Base-by-base conservation (phyloP, 768 basidiomycete species). In the Lentinula edodes region DNA sequence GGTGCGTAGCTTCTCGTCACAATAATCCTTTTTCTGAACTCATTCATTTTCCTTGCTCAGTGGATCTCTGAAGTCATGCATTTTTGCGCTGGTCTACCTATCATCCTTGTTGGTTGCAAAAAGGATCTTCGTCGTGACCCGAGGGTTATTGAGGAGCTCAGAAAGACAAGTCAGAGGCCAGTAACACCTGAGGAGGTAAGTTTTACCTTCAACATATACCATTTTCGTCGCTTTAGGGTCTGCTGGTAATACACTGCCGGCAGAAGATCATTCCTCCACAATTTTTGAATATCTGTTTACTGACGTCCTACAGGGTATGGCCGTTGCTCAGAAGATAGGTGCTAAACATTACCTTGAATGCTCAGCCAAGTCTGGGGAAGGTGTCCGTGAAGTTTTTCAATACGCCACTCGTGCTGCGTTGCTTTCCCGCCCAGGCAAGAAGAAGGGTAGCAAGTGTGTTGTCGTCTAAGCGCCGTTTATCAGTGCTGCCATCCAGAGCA, bases 21-120 rank as follows among this genome's bases (percentile, higher is more conserved):
- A 38, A 46, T 28, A 34, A 23, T 23, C 2, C 36, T 48, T 48
- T 50, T 38, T 41, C 32, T 38, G 12, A 13, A 20, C 62, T 48
- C 39, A 53, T 20, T 41, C 32, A 52, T 34, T 3, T 34, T 61
- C 52, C 32, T 58, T 28, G 61, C 58, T 61, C 67, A 98, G 95
- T 99, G 96, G 96, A 96, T 98, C 70, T 92, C 94, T 42, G 96
- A 99, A 73, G 95, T 99, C 46, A 90, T 93, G 83, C 97, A 98
- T 76, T 97, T 98, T 77, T 98, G 96, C 74, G 83, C 90, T 8
- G 90, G 90, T 54, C 80, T 98, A 50, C 97, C 97, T 52, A 90
- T 97, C 78, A 93, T 99, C 71, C 90, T 99, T 61, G 95, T 99
- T 66, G 97, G 93, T 15, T 97, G 93, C 85, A 98, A 98, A 88